Base-by-base conservation (phyloP, 257 asterid genomes). In the Salvia rosmarinus region DNA sequence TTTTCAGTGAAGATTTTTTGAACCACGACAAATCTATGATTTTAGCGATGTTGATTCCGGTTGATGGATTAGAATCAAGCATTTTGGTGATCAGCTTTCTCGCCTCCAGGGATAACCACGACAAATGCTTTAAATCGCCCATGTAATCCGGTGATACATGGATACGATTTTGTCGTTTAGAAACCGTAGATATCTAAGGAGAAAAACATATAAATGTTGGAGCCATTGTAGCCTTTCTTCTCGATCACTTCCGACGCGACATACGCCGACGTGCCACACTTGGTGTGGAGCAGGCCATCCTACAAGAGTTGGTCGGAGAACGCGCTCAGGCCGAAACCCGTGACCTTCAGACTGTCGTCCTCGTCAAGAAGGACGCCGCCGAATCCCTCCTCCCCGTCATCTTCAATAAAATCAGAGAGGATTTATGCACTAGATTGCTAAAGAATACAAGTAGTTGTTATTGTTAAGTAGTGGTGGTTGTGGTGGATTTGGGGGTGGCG, bases 201-300 rank as follows among this genome's bases (percentile, higher is more conserved):
- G 43, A 0, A 88, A 71, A 1, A 83, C 95, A 44, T 67, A 88
- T 0, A 88, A 82, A 14, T 83, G 56, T 79, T 85, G 0, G 85
- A 85, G 3, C 95, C 95, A 47, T 86, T 88, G 67, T 88, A 88
- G 2, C 95, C 95, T 6, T 82, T 81, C 56, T 86, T 88, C 11
- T 87, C 88, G 23, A 88, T 86, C 11, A 88, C 89, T 76, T 88
- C 95, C 25, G 95, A 91, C 9, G 95, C 91, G 9, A 88, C 88
- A 16, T 88, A 88, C 1, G 91, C 89, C 52, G 91, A 91, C 6
- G 95, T 88, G 1, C 95, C 95, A 72, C 95, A 88, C 2, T 92
- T 79, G 0, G 95, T 88, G 80, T 88, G 95, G 49, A 88, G 75
- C 64, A 88, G 50, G 1, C 95, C 95, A 63, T 88, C 95, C 68